Evolutionary conservation across 805 yeast species (phyloP).

Genomic region (Saturnispora saitoi): DNA sequence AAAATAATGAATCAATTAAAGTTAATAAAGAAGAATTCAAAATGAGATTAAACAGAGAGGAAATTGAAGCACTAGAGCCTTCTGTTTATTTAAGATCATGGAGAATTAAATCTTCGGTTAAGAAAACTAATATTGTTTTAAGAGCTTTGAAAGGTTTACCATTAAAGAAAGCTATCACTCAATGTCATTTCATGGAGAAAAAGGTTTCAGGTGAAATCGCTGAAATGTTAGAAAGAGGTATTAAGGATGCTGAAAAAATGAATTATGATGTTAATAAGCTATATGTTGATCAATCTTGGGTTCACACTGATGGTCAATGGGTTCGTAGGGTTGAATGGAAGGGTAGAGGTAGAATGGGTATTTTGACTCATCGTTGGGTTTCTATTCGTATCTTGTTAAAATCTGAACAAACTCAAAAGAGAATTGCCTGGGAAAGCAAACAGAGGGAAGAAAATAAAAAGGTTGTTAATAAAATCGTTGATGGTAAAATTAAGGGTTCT

Average conservation of each 20-base stretch:
- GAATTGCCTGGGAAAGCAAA: conserved; percentile 52
- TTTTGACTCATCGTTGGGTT: conserved; percentile 64
- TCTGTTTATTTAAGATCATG: conserved; percentile 72
- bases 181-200: conserved; percentile 80
- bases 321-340: conserved; percentile 64
- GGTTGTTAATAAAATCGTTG: conserved; percentile 33
- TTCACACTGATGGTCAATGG: conserved; percentile 81
- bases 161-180: conserved; percentile 77
- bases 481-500: conserved; percentile 39
- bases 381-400: conserved; percentile 75
- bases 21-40: conserved; percentile 34
- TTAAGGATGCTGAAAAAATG: conserved; percentile 56
- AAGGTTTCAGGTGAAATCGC: conserved; percentile 73
- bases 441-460: conserved; percentile 43
- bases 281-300: conserved; percentile 79
- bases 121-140: conserved; percentile 74
- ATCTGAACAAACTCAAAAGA: conserved; percentile 51
- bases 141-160: conserved; percentile 67
- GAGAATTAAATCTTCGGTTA: conserved; percentile 80
- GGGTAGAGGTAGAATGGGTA: conserved; percentile 87
- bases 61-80: conserved; percentile 78
- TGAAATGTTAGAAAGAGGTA: conserved; percentile 62
- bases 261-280: conserved; percentile 53
- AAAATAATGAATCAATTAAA: conserved; percentile 46
- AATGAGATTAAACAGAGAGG: conserved; percentile 50